Conservation (phyloP, 306 rosid species). For the Cajanus cajan region DNA sequence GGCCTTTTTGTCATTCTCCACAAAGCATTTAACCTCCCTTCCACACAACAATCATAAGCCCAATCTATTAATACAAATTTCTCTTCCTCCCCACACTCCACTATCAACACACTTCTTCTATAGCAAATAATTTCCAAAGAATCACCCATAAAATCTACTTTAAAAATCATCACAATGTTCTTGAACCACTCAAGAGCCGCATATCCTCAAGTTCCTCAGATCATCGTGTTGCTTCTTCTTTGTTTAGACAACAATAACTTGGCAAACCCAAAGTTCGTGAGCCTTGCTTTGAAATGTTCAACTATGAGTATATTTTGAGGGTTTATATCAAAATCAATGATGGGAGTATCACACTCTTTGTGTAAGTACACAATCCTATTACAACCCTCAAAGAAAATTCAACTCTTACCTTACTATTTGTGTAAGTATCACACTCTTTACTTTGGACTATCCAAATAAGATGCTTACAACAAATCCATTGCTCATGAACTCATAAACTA, state of each 20-base stretch:
- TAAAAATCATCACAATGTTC: constrained; percentile 38
- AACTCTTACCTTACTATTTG: constrained; percentile 35
- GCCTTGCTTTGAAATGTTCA: constrained; percentile 28
- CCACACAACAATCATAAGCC: too few species aligned
- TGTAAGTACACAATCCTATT: constrained; percentile 45
- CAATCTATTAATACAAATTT: too few species aligned
- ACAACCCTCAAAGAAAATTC: constrained; percentile 41
- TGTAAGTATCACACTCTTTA: too few species aligned
- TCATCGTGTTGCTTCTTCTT: constrained; percentile 32
- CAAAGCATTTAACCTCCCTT: too few species aligned
- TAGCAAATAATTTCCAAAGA: too few species aligned
- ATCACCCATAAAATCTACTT: too few species aligned
- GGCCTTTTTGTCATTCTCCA: too few species aligned
- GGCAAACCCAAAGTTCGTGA: constrained; percentile 46
- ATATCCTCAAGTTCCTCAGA: constrained; percentile 49
- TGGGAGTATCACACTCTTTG: constrained; percentile 44
- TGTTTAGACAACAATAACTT: constrained; percentile 39
- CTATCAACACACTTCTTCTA: too few species aligned
- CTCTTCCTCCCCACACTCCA: too few species aligned
- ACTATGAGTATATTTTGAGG: constrained; percentile 47
- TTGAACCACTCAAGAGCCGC: constrained; percentile 57
- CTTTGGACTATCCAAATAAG: constrained; percentile 35
- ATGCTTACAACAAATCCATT: constrained; percentile 36
- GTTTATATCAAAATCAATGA: constrained; percentile 50
- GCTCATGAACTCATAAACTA: constrained; percentile 45